These are phyloP conservation scores for Rhizopogon rudus DNA, from an alignment of 768 basidiomycete genomes.

Conservation along the genomic window DNA sequence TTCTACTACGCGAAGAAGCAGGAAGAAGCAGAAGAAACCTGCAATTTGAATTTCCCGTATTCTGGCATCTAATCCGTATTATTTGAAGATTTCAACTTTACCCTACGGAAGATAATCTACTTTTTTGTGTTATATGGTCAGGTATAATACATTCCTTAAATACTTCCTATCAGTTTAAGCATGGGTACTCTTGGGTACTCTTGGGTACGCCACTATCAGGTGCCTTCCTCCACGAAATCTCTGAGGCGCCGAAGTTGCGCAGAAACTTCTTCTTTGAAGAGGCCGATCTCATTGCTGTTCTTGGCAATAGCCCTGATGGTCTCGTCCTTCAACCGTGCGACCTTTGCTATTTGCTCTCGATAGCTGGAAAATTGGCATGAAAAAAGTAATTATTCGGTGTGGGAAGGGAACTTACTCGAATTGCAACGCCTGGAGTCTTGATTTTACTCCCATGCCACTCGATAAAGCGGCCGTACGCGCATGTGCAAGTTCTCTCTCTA, in stretches of 20 bases:
- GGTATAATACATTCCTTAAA: not conserved
- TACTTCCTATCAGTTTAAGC: not conserved
- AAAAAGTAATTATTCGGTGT: not conserved
- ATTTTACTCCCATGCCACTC: conserved; percentile 80
- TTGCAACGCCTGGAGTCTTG: conserved; percentile 68
- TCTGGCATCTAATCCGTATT: not conserved
- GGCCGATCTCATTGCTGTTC: conserved; percentile 78
- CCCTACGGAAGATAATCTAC: not conserved
- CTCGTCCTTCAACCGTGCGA: conserved; percentile 70
- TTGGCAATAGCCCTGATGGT: conserved; percentile 78
- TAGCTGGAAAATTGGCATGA: conserved; percentile 42
- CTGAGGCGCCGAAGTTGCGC: conserved; percentile 62
- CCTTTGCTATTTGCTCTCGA: conserved; percentile 74
- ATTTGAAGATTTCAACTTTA: not conserved
- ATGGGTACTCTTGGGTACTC: no score
- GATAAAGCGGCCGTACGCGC: conserved; percentile 73
- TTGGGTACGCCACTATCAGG: conserved; percentile 8
- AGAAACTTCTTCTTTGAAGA: conserved; percentile 78
- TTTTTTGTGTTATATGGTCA: not conserved
- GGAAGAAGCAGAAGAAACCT: no score
- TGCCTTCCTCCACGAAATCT: conserved; percentile 58
- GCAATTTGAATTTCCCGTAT: not conserved
- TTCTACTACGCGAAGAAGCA: no score
- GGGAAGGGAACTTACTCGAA: conserved; percentile 51
- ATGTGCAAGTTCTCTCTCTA: conserved; percentile 70